Evolutionary conservation across 495 filamentous ascomycete species (phyloP).

Genomic region (Aspergillus affinis): DNA sequence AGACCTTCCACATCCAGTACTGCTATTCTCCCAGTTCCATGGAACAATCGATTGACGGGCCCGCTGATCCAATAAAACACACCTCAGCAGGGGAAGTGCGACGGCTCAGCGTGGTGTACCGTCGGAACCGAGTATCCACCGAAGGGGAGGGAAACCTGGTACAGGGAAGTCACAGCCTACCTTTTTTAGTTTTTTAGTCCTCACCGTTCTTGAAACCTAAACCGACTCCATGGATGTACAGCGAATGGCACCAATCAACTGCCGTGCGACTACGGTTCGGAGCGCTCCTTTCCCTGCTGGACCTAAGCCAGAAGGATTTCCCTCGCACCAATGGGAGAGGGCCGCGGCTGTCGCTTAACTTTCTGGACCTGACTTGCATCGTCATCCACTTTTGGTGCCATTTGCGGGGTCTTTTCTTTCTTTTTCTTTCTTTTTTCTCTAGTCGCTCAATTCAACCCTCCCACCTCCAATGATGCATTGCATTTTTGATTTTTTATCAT

Average conservation of each 20-base stretch:
- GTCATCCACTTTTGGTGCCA: not conserved
- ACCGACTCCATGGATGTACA: not conserved
- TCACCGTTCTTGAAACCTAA: conserved; percentile 2
- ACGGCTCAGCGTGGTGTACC: not conserved
- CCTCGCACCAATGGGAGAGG: conserved; percentile 8
- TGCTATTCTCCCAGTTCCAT: conserved; percentile 15
- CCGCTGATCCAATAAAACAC: conserved; percentile 10
- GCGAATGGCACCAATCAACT: conserved; percentile 14
- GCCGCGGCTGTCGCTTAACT: conserved; percentile 23
- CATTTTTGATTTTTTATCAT: too few species aligned
- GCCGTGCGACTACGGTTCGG: conserved; percentile 25
- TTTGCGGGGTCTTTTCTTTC: not conserved
- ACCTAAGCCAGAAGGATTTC: conserved; percentile 17
- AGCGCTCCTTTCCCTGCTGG: conserved; percentile 28
- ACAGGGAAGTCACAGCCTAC: not conserved
- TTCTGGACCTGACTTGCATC: conserved; percentile 10
- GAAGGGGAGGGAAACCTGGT: conserved; percentile 5
- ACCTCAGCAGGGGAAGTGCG: not conserved
- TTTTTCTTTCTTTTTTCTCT: not conserved
- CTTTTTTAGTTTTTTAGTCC: too few species aligned
- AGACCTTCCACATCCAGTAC: conserved; percentile 14
- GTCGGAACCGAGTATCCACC: conserved; percentile 24
- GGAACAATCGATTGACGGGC: conserved; percentile 14
- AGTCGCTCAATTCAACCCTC: too few species aligned
- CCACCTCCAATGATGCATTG: too few species aligned